phyloP scores from a whole-genome alignment of 225 moss, liverwort and hornwort genomes.

The Sphagnum contortum region DNA sequence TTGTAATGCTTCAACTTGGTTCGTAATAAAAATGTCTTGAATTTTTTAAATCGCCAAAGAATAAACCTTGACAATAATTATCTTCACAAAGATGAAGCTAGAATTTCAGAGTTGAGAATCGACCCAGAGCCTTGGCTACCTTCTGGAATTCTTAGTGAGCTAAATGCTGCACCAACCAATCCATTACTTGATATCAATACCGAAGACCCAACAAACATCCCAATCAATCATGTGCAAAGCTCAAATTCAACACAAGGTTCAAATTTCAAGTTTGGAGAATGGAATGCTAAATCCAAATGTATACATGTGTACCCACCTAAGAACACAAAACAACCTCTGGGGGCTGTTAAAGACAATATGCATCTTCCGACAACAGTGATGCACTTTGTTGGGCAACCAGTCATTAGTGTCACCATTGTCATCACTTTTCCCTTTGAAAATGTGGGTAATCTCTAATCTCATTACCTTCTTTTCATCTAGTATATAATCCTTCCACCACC shows the following conservation, averaged over 20 bases:
- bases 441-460: conserved; percentile 15
- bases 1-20: background rate
- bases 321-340: conserved; percentile 8
- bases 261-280: conserved; percentile 23
- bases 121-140: conserved; percentile 36
- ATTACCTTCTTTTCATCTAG: too few relatives aligned
- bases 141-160: conserved; percentile 26
- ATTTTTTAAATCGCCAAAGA: background rate
- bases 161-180: conserved; percentile 8
- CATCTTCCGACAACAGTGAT: conserved; percentile 13
- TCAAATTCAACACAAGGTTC: background rate
- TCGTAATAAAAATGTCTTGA: background rate
- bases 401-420: conserved; percentile 16
- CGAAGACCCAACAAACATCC: background rate
- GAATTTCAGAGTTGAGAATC: conserved; percentile 3
- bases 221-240: background rate
- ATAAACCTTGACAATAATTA: conserved; percentile 14
- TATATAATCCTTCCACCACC: too few relatives aligned
- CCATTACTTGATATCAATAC: conserved; percentile 15
- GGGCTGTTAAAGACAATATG: conserved; percentile 10
- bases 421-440: conserved; percentile 31
- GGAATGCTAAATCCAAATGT: conserved; percentile 8
- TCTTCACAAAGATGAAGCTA: conserved; percentile 11
- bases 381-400: conserved; percentile 36
- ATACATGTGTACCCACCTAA: background rate